Conservation (phyloP, 2,329 filamentous ascomycete species). For the Colletotrichum australisinense region DNA sequence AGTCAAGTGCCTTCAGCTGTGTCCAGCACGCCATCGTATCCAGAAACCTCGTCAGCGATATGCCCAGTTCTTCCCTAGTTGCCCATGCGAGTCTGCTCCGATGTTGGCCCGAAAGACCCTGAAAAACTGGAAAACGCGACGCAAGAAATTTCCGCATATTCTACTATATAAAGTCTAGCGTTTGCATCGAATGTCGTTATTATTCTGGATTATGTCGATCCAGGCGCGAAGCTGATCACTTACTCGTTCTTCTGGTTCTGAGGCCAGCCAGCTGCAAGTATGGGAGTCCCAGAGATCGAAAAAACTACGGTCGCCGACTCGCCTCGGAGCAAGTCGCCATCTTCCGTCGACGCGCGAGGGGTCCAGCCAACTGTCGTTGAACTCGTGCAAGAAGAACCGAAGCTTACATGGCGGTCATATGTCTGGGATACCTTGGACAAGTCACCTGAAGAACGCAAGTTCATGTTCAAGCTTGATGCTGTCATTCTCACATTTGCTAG, state of each 20-base stretch:
- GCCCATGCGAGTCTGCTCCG: neutral
- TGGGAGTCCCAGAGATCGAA: slow-evolving; percentile 18
- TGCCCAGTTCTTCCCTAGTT: neutral
- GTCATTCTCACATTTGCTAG: slow-evolving; percentile 50
- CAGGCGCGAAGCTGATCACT: no score
- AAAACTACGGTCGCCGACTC: slow-evolving; percentile 13
- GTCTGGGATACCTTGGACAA: slow-evolving; percentile 62
- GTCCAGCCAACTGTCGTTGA: neutral
- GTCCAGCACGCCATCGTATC: slow-evolving; percentile 28
- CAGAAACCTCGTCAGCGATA: slow-evolving; percentile 30
- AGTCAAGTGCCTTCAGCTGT: no score
- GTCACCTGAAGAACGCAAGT: slow-evolving; percentile 51
- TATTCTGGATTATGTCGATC: neutral
- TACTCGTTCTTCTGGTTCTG: neutral
- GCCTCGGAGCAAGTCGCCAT: slow-evolving; percentile 20
- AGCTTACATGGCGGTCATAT: slow-evolving; percentile 57
- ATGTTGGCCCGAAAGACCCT: slow-evolving; percentile 14
- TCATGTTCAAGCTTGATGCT: slow-evolving; percentile 56
- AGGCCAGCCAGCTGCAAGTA: neutral
- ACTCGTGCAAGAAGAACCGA: slow-evolving; percentile 44
- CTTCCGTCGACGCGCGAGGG: neutral
- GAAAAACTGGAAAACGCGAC: neutral
- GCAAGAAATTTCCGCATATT: neutral
- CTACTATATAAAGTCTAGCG: neutral
- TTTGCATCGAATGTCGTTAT: neutral